These are phyloP conservation scores for Trichosporon asahii DNA, from an alignment of 1,284 basidiomycete genomes.

Conservation along the genomic window DNA sequence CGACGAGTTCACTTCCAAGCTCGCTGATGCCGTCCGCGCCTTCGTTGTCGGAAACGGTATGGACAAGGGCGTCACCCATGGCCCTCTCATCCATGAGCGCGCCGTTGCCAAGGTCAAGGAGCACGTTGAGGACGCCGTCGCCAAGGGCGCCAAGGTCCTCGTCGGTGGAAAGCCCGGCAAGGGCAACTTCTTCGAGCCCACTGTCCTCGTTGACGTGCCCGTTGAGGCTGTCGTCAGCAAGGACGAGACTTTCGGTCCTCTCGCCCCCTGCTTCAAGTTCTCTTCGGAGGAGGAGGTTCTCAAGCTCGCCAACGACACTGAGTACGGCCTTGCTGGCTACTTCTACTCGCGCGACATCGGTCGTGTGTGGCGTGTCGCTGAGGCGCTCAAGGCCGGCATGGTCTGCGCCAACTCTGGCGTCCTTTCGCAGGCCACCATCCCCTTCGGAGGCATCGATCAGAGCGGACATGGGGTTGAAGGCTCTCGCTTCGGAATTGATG, in stretches of 20 bases:
- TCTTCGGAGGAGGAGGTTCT: conserved; percentile 89
- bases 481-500: conserved; percentile 49
- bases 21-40: conserved; percentile 58
- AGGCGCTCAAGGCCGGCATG: conserved; percentile 91
- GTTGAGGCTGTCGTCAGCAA: conserved; percentile 59
- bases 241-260: conserved; percentile 84
- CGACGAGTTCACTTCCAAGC: conserved; percentile 35
- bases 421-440: conserved; percentile 73
- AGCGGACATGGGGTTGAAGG: conserved; percentile 54
- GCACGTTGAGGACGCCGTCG: conserved; percentile 80
- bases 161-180: conserved; percentile 68
- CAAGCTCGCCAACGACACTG: conserved; percentile 71
- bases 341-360: conserved; percentile 85
- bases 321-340: conserved; percentile 84
- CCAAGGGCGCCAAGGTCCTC: conserved; percentile 77
- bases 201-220: conserved; percentile 80
- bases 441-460: conserved; percentile 70
- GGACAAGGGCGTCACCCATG: conserved; percentile 71
- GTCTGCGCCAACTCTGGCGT: conserved; percentile 68
- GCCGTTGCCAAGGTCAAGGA: conserved; percentile 78
- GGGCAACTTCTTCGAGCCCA: conserved; percentile 74
- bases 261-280: conserved; percentile 62
- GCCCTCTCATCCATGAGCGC: conserved; percentile 80
- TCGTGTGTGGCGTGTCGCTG: conserved; percentile 84
- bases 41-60: conserved; percentile 89